Conservation (phyloP, 768 basidiomycete genomes). For the Tricholoma terreum region DNA sequence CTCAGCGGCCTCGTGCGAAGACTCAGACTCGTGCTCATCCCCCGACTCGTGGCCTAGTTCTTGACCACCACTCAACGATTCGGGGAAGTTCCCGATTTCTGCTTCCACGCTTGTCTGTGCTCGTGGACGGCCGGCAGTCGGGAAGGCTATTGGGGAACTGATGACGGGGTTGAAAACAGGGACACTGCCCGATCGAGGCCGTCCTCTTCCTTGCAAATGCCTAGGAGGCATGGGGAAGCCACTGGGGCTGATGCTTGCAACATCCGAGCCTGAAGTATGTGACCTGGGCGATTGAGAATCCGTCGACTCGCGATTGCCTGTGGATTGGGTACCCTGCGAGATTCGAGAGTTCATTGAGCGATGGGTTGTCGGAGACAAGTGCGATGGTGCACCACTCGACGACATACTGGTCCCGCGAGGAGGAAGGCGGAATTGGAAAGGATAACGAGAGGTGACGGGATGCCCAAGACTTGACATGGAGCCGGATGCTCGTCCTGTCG, state of each 20-base stretch:
- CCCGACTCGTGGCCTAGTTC: constrained; percentile 27
- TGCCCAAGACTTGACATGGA: constrained; percentile 87
- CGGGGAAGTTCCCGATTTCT: neutral
- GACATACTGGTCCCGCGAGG: constrained; percentile 41
- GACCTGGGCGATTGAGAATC: constrained; percentile 55
- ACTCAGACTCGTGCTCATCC: constrained; percentile 43
- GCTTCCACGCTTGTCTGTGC: constrained; percentile 19
- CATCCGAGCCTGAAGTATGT: constrained; percentile 30
- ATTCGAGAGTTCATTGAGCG: constrained; percentile 35
- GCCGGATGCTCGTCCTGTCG: constrained; percentile 66
- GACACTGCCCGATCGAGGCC: constrained; percentile 31
- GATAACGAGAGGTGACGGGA: constrained; percentile 67
- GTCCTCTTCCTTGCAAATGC: constrained; percentile 29
- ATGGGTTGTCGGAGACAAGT: constrained; percentile 31
- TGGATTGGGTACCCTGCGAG: constrained; percentile 52
- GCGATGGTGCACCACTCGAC: constrained; percentile 37
- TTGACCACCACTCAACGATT: constrained; percentile 3
- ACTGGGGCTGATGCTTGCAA: constrained; percentile 32
- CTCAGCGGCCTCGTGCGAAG: constrained; percentile 58
- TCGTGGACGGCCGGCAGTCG: constrained; percentile 21
- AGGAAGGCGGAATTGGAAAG: constrained; percentile 62
- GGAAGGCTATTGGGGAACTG: constrained; percentile 23
- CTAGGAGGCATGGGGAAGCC: constrained; percentile 44
- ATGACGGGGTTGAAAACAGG: constrained; percentile 26
- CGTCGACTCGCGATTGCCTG: constrained; percentile 58